Conservation (phyloP, 306 rosid species). For the Trichosanthes cucumerina region DNA sequence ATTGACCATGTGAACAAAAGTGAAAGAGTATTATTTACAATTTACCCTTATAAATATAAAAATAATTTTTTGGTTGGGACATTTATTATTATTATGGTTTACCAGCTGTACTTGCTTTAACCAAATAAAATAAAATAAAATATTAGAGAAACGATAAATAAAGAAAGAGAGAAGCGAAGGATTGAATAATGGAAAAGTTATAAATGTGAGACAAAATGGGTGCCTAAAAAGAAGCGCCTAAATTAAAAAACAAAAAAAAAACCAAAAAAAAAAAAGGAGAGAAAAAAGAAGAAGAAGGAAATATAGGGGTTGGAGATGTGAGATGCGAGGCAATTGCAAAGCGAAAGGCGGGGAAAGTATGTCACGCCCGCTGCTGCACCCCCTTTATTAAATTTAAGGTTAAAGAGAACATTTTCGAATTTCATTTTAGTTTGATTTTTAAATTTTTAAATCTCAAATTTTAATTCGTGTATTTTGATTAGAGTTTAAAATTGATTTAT, state of each 20-base stretch:
- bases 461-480: too few species aligned
- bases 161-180: not conserved
- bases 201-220: constrained; percentile 6
- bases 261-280: not conserved
- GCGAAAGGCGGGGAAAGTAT: not conserved
- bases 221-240: not conserved
- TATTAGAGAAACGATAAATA: not conserved
- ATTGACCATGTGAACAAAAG: not conserved
- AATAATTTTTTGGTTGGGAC: not conserved
- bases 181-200: not conserved
- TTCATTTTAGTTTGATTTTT: too few species aligned
- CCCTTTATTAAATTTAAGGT: not conserved
- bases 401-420: too few species aligned
- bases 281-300: not conserved
- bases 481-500: too few species aligned
- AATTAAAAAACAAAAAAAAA: not conserved
- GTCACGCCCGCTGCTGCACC: constrained; percentile 2
- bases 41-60: not conserved
- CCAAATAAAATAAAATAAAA: not conserved
- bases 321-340: not conserved
- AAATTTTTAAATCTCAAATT: too few species aligned
- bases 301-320: not conserved
- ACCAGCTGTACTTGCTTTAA: constrained; percentile 10
- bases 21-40: not conserved
- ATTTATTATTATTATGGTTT: not conserved